A percentile compares a stretch with the other conserved stretches of the same genome.
These are phyloP conservation scores for Nemania serpens DNA, from an alignment of 2,329 filamentous ascomycete species.

Conservation along the genomic window DNA sequence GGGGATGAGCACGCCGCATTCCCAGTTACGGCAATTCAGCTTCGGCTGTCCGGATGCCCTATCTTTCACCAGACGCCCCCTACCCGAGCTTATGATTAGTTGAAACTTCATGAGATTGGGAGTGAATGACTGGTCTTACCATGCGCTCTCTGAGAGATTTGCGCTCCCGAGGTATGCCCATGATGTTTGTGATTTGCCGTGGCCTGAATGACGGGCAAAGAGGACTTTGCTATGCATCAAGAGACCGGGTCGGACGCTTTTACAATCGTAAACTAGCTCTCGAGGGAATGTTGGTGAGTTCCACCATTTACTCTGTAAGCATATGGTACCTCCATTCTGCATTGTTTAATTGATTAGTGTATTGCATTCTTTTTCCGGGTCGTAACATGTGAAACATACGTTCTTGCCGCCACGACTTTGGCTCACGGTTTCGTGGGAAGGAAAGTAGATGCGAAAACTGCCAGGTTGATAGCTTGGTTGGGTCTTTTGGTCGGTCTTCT, in stretches of 20 bases:
- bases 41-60: conserved; percentile 69
- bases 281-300: conserved; percentile 70
- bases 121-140: conserved; percentile 57
- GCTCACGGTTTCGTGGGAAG: conserved; percentile 70
- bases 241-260: conserved; percentile 70
- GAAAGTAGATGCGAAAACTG: conserved; percentile 78
- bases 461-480: conserved; percentile 43
- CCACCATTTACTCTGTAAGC: conserved; percentile 75
- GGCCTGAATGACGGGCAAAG: conserved; percentile 48
- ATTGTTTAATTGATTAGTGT: conserved; percentile 17
- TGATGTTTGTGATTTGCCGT: conserved; percentile 45
- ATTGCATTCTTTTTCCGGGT: not conserved
- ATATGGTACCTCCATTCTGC: conserved; percentile 80
- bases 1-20: conserved; percentile 84
- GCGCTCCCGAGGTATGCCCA: conserved; percentile 91
- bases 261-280: conserved; percentile 73
- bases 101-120: conserved; percentile 11
- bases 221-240: conserved; percentile 88
- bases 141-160: conserved; percentile 92
- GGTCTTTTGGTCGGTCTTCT: conserved; percentile 33
- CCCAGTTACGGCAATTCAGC: conserved; percentile 90
- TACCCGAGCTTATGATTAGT: conserved; percentile 40
- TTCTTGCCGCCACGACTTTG: conserved; percentile 65
- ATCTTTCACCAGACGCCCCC: conserved; percentile 79
- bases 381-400: conserved; percentile 47